Evolutionary conservation across 164 flowering plant species (phyloP).

Genomic region (Tinospora cordifolia): DNA sequence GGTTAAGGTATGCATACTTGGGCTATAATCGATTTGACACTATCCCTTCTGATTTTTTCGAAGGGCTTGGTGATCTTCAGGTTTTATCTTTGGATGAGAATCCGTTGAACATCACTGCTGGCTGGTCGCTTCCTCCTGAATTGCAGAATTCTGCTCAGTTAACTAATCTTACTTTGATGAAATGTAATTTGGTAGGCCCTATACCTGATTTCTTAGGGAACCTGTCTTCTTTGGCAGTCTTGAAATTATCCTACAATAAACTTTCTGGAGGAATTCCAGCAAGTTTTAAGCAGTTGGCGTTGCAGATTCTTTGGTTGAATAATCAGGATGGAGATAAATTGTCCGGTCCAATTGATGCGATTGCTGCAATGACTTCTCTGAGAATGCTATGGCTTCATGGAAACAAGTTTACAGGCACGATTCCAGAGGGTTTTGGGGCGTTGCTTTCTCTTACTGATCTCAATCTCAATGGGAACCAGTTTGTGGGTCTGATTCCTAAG

Average conservation of each 20-base stretch:
- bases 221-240: conserved; percentile 35
- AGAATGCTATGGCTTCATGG: conserved; percentile 66
- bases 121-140: conserved; percentile 59
- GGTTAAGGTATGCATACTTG: conserved; percentile 52
- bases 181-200: conserved; percentile 46
- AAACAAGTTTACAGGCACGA: conserved; percentile 62
- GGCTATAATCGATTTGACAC: conserved; percentile 57
- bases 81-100: conserved; percentile 63
- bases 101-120: conserved; percentile 48
- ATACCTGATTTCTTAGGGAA: conserved; percentile 57
- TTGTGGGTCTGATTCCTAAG: conserved; percentile 62
- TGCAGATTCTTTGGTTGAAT: conserved; percentile 65
- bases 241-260: conserved; percentile 42
- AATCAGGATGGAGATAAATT: conserved; percentile 46
- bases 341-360: conserved; percentile 51
- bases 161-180: conserved; percentile 37
- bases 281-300: conserved; percentile 37
- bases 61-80: conserved; percentile 43
- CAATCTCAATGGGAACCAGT: conserved; percentile 48
- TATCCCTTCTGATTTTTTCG: conserved; percentile 62
- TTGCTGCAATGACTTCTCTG: conserved; percentile 45
- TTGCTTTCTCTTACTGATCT: conserved; percentile 49
- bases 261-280: conserved; percentile 54
- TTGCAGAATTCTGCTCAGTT: conserved; percentile 44
- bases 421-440: conserved; percentile 51